Evolutionary conservation across 140 eudicot species (phyloP).

Genomic region (Ambrosia hybrid): DNA sequence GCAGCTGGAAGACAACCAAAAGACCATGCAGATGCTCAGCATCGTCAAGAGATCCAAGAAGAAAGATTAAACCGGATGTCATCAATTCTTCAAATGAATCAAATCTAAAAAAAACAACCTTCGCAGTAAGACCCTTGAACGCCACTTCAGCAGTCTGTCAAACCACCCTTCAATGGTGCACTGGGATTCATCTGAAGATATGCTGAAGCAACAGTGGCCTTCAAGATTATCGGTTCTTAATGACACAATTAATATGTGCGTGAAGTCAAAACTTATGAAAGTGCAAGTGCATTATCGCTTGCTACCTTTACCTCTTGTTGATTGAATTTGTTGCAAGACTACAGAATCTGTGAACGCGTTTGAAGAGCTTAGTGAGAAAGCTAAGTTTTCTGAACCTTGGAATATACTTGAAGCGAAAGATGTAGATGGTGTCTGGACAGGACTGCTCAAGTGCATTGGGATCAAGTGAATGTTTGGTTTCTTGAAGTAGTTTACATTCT

Average conservation of each 20-base stretch:
- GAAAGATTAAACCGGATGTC: neutral
- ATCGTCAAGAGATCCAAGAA: conserved; percentile 50
- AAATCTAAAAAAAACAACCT: no score
- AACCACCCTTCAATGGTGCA: conserved; percentile 42
- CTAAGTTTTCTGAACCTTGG: conserved; percentile 61
- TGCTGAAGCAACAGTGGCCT: conserved; percentile 75
- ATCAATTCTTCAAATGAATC: no score
- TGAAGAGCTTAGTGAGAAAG: conserved; percentile 72
- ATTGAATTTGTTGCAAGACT: conserved; percentile 97
- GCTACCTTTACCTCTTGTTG: conserved; percentile 14
- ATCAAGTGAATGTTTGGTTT: conserved; percentile 22
- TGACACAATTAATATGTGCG: conserved; percentile 31
- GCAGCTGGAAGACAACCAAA: conserved; percentile 47
- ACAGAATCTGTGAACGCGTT: conserved; percentile 73
- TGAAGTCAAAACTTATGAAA: no score
- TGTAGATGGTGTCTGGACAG: neutral
- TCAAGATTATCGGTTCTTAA: conserved; percentile 62
- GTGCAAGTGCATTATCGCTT: no score
- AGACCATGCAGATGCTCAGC: conserved; percentile 53
- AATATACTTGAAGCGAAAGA: conserved; percentile 33
- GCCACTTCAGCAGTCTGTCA: conserved; percentile 25
- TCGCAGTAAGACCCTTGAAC: no score
- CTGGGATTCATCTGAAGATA: conserved; percentile 55
- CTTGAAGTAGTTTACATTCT: neutral
- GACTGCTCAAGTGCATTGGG: conserved; percentile 36